Evolutionary conservation across 495 filamentous ascomycete genomes (phyloP).

Genomic region (Penicillium canariense): DNA sequence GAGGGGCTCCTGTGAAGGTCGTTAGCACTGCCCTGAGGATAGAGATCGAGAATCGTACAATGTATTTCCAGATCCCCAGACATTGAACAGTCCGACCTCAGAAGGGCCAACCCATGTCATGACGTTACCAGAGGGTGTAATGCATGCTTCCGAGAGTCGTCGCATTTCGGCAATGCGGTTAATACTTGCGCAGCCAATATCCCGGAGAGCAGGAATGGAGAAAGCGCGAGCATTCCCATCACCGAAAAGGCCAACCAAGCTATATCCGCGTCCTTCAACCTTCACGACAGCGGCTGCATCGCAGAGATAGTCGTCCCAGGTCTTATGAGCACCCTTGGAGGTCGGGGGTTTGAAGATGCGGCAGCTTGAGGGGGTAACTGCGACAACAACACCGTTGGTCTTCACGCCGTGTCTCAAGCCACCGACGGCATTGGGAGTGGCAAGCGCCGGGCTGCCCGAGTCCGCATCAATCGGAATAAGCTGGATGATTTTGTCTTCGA

Average conservation of each 20-base stretch:
- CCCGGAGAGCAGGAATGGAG: constrained; percentile 81
- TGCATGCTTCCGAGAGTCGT: constrained; percentile 61
- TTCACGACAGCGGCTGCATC: constrained; percentile 73
- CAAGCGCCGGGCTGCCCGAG: constrained; percentile 69
- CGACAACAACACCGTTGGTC: constrained; percentile 68
- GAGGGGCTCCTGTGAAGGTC: constrained; percentile 39
- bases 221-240: constrained; percentile 76
- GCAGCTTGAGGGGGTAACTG: constrained; percentile 69
- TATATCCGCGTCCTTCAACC: constrained; percentile 68
- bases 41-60: constrained; percentile 38
- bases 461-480: constrained; percentile 78
- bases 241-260: constrained; percentile 78
- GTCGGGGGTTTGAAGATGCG: constrained; percentile 83
- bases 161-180: constrained; percentile 66
- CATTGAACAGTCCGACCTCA: constrained; percentile 73
- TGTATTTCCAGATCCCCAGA: constrained; percentile 70
- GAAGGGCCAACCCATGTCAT: constrained; percentile 88
- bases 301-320: constrained; percentile 79
- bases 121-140: constrained; percentile 75
- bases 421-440: constrained; percentile 68
- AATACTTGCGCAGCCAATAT: constrained; percentile 67
- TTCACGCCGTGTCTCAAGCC: constrained; percentile 67
- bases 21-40: constrained; percentile 28
- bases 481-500: constrained; percentile 71
- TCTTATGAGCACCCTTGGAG: constrained; percentile 82